A percentile compares a stretch with the other conserved stretches of the same genome.
These are phyloP conservation scores for Linanthus parryae DNA, from an alignment of 148 eudicot genomes.

Conservation along the genomic window DNA sequence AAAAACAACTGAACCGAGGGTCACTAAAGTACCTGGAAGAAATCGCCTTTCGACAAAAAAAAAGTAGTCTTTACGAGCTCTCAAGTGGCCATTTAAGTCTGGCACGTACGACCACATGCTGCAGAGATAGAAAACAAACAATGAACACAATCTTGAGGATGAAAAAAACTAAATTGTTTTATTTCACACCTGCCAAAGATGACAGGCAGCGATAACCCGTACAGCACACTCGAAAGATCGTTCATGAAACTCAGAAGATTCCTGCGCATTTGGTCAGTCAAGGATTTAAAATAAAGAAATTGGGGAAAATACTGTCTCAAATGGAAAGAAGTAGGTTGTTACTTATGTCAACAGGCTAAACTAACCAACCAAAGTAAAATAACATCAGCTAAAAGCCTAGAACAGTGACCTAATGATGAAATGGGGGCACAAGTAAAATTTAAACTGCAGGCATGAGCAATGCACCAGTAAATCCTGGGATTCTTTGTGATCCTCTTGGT, in stretches of 20 bases:
- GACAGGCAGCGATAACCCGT: conserved; percentile 83
- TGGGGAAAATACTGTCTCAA: too few relatives aligned
- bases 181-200: conserved; percentile 88
- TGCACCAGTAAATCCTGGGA: conserved; percentile 30
- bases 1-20: too few relatives aligned
- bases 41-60: conserved; percentile 94
- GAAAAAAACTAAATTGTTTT: not conserved
- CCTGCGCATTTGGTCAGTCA: conserved; percentile 37
- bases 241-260: conserved; percentile 89
- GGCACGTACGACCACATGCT: conserved; percentile 98
- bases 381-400: too few relatives aligned
- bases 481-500: conserved; percentile 54
- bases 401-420: too few relatives aligned
- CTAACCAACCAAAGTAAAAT: too few relatives aligned
- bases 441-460: conserved; percentile 2
- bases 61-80: conserved; percentile 94
- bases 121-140: conserved; percentile 27
- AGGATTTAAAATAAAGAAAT: not conserved
- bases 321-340: too few relatives aligned
- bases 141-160: conserved; percentile 4
- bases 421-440: not conserved
- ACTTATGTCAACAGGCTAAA: too few relatives aligned
- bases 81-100: conserved; percentile 94
- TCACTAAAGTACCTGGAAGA: conserved; percentile 97
- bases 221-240: conserved; percentile 92